Conservation (phyloP, 108 stramenopile species). For the Craspedostauros australis region DNA sequence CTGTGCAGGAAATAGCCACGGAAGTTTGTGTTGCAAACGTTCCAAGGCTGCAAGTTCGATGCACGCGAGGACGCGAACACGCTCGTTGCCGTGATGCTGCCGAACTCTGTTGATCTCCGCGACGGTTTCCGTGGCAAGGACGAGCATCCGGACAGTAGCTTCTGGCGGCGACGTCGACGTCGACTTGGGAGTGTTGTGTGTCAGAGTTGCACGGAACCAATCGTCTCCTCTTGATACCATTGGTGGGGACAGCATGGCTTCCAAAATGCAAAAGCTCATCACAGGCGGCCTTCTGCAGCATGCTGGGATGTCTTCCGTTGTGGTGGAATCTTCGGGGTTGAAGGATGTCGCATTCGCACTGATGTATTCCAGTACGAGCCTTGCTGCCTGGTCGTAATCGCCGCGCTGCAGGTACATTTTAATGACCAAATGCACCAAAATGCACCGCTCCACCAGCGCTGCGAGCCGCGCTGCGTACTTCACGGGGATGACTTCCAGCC, state of each 20-base stretch:
- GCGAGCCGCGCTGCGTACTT: conserved; percentile 50
- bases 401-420: conserved; percentile 27
- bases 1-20: not conserved
- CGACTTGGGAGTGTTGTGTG: not conserved
- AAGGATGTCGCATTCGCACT: conserved; percentile 45
- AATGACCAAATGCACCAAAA: conserved; percentile 46
- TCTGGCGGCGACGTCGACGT: too few relatives aligned
- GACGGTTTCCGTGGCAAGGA: not conserved
- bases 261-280: conserved; percentile 67
- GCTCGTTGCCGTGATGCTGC: conserved; percentile 22
- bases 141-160: not conserved
- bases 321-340: too few relatives aligned
- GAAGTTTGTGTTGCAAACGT: not conserved
- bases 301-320: conserved; percentile 51
- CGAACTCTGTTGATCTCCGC: conserved; percentile 44
- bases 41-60: conserved; percentile 32
- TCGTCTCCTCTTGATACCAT: not conserved
- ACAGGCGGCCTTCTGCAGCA: conserved; percentile 51
- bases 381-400: conserved; percentile 27
- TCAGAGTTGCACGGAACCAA: not conserved
- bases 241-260: conserved; percentile 42
- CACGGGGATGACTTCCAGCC: too few relatives aligned
- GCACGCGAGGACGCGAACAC: conserved; percentile 55
- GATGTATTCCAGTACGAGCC: conserved; percentile 48
- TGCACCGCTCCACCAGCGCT: conserved; percentile 45